Evolutionary conservation across 345 rosid species (phyloP), one percentile per base, ranked within the genome.

Genomic region (Citropsis articulata): DNA sequence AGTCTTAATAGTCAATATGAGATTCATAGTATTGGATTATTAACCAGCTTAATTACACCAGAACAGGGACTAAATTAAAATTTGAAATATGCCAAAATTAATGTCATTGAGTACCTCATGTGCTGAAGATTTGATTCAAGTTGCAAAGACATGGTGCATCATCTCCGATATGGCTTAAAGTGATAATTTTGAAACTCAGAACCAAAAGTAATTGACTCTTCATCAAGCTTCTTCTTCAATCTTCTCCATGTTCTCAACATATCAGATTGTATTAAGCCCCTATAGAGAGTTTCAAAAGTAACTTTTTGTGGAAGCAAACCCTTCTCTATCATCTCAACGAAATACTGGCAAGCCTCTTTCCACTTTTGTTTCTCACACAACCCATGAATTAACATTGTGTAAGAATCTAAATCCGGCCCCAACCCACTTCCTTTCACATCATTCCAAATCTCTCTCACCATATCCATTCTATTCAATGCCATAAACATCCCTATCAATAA

Each of bases 221-320:
- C 87, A 57, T 95, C 94, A 14, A 93, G 94, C 84, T 83, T 93
- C 87, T 88, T 93, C 90, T 92, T 93, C 87, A 95, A 81, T 79
- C 97, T 90, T 83, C 94, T 91, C 98, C 99, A 93, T 22, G 93
- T 95, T 80, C 91, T 93, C 86, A 92, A 61, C 93, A 87, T 93
- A 83, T 90, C 87, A 59, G 98, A 90, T 65, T 95, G 99, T 81
- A 93, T 93, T 63, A 95, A 81, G 31, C 98, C 97, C 78, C 53
- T 85, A 78, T 92, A 93, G 1, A 95, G 86, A 1, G 89, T 93
- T 88, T 95, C 97, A 77, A 95, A 92, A 40, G 98, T 93, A 45
- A 85, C 78, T 81, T 90, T 92, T n/a, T 92, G 98, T 35, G 99
- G 99, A 75, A 95, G 94, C 65, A 88, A 82, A 31, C 99, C 99